Base-by-base conservation (phyloP, 441 rosid genomes). In the Biscutella auriculata region DNA sequence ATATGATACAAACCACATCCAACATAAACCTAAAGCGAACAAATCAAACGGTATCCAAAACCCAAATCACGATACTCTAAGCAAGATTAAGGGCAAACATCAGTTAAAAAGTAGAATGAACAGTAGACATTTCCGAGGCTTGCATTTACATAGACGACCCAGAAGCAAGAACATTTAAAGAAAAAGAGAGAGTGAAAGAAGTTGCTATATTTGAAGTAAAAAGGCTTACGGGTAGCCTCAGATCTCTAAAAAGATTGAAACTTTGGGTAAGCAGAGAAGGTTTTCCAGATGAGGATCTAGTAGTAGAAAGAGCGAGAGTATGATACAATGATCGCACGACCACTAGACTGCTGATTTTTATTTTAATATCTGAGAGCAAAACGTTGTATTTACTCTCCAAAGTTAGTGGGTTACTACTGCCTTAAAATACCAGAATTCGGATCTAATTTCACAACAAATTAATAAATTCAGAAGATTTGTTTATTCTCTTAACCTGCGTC, bases 271-370 rank as follows among this genome's bases (percentile, higher is more conserved):
- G 33, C 53, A 51, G 25, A 36, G 23, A 34, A 21, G 54, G 13
- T 11, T 13, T 3, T 50, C 39, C 34, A 65, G 70, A 66, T 66
- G 65, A 3, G 65, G 70, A 58, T 66, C 65, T 66, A 50, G 65
- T 25, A 48, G 37, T 36, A 32, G 36, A 19, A 9, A 5, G 32
- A 36, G 32, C 6, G 26, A 29, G 49, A 7, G 23, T 28, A 11
- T 25, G 41, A 28, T 35, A 28, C 32, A 35, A 46, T 45, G 49
- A 19, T 51, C n/a, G n/a, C n/a, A n/a, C n/a, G n/a, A n/a, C 13
- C 40, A 42, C 10, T 8, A 13, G 59, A 62, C 23, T n/a, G 60
- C 5, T 46, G 3, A 13, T 2, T 49, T 43, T 39, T 49, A n/a
- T n/a, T n/a, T n/a, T n/a, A n/a, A 60, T 61, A 40, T 5, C 2